Evolutionary conservation across 495 filamentous ascomycete genomes (phyloP), one percentile per base, ranked within the genome.

Genomic region (Aspergillus olivimuriae): DNA sequence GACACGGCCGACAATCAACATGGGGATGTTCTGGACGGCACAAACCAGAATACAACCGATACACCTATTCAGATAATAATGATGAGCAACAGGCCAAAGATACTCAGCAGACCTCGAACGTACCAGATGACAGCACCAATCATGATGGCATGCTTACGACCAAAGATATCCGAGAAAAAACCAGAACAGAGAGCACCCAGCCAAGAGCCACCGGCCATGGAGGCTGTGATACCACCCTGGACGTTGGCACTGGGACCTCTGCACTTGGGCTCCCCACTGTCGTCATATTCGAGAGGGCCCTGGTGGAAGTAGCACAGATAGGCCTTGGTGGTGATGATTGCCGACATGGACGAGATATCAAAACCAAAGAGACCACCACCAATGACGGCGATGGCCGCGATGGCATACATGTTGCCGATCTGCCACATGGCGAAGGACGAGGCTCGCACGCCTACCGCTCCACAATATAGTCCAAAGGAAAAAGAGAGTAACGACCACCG

Each of bases 311-410:
- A 82, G 51, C 80, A 81, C 19, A 77, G 70, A 52, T 84, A 85
- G 44, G 57, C 30, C 8, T 52, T 39, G 2, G 77, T 77, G 19
- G 68, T 69, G 60, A 84, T 82, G 50, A 87, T 86, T 38, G 84
- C 86, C 14, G 77, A 83, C 84, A 89, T 84, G n/a, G 83, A 87
- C 44, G 76, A 76, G 59, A 89, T 87, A 68, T 88, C 86, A 52
- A 89, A 89, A 43, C 86, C 86, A 50, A 94, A 91, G 14, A 90
- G 75, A 36, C 76, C 82, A 60, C 87, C 87, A 47, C 87, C 87
- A 42, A 86, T 72, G 53, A 90, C 82, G 56, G 84, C 75, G 62
- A 85, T 77, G 61, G 81, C 80, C 51, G 85, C 75, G 59, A 89
- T 89, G 32, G 81, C 58, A 52, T 87, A 88, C 46, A 87, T 74